Conservation (phyloP, 176 grass and related monocot species). For the Ensete ventricosum region DNA sequence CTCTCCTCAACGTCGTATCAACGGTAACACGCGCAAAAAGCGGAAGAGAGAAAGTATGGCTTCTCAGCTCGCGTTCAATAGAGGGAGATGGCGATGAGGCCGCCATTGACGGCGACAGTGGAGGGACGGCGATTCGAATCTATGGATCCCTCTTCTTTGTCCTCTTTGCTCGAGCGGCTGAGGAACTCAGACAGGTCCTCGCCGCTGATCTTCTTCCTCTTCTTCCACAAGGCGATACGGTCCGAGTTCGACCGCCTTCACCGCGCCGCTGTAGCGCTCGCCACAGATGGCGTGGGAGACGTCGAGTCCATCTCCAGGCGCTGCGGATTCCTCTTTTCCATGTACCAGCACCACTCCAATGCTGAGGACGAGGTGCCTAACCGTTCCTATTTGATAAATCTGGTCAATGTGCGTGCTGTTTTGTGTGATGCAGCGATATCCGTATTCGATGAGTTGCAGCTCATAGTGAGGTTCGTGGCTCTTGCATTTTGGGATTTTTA, state of each 20-base stretch:
- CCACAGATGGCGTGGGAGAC: conserved; percentile 27
- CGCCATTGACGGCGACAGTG: background rate
- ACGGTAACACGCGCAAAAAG: background rate
- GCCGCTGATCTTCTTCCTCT: conserved; percentile 70
- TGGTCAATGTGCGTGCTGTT: background rate
- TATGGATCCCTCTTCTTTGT: background rate
- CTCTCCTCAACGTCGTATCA: background rate
- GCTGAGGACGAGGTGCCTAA: conserved; percentile 64
- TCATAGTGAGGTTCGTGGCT: no score
- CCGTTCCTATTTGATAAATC: background rate
- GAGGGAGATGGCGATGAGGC: background rate
- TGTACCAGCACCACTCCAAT: conserved; percentile 77
- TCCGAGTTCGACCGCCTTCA: conserved; percentile 60
- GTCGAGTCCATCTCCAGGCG: conserved; percentile 24
- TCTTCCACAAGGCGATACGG: conserved; percentile 93
- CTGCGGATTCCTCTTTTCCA: conserved; percentile 56
- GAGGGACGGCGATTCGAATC: background rate
- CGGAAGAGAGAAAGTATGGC: background rate
- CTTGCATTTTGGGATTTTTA: no score
- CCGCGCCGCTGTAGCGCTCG: conserved; percentile 44
- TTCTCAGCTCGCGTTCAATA: background rate
- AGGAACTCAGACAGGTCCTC: conserved; percentile 1
- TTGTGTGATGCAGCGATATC: background rate
- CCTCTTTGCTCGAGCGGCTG: background rate
- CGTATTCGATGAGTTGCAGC: background rate